phyloP scores from a whole-genome alignment of 257 asterid species.

The Lantana camara region DNA sequence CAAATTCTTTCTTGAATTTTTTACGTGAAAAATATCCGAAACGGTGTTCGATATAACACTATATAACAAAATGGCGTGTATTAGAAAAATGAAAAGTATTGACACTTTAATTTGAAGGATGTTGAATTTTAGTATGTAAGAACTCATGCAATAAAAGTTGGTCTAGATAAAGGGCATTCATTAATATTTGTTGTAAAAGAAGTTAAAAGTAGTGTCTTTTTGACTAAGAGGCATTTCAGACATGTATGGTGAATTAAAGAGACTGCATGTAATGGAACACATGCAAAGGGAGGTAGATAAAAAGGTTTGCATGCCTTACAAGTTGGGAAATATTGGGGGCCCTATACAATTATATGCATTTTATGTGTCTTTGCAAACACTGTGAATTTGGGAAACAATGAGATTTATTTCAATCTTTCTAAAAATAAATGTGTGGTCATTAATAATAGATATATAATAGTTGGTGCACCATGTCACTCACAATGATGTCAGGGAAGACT shows the following conservation, averaged over 20 bases:
- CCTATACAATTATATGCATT: slow-evolving; percentile 1
- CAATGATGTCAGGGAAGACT: slow-evolving; percentile 7
- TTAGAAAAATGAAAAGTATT: background rate
- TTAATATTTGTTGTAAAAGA: background rate
- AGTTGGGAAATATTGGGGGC: slow-evolving; percentile 14
- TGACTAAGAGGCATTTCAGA: slow-evolving; percentile 18
- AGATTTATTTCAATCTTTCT: background rate
- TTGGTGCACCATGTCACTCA: background rate
- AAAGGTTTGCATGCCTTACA: slow-evolving; percentile 30
- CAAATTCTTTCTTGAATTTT: too few relatives aligned
- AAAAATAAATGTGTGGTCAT: background rate
- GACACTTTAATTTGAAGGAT: background rate
- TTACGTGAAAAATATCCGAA: too few relatives aligned
- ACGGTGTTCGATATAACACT: too few relatives aligned
- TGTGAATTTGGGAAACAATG: too few relatives aligned
- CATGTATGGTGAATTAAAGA: background rate
- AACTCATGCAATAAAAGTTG: slow-evolving; percentile 10
- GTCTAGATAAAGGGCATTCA: slow-evolving; percentile 1
- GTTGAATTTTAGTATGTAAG: slow-evolving; percentile 19
- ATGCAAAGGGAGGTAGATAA: slow-evolving; percentile 13
- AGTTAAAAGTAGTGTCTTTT: slow-evolving; percentile 6
- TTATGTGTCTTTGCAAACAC: background rate
- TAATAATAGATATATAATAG: background rate
- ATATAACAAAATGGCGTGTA: too few relatives aligned
- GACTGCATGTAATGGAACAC: slow-evolving; percentile 24